Evolutionary conservation across 1,284 basidiomycete genomes (phyloP).

Genomic region (Ganoderma lucidum): DNA sequence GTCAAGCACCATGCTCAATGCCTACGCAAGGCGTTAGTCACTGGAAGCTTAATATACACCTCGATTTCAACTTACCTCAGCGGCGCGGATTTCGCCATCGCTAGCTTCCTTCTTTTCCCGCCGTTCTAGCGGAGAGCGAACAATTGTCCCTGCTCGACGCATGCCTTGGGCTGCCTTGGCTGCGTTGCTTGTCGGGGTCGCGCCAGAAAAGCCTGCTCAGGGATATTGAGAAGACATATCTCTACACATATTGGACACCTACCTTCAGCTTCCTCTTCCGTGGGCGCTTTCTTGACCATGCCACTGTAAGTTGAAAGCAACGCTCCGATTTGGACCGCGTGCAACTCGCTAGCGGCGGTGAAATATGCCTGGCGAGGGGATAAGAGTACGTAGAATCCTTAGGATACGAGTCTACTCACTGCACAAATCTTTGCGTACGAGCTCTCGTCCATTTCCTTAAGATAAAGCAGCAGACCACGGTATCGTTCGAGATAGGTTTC

Average conservation of each 20-base stretch:
- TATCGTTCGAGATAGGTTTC: conserved; percentile 89
- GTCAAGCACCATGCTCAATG: conserved; percentile 78
- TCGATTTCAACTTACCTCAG: conserved; percentile 44
- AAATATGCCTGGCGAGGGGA: conserved; percentile 78
- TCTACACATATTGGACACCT: conserved; percentile 21
- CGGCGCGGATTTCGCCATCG: conserved; percentile 68
- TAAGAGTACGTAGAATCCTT: background rate
- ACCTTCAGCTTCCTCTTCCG: conserved; percentile 83
- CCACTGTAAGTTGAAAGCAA: conserved; percentile 70
- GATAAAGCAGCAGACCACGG: conserved; percentile 89
- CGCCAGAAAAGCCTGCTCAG: conserved; percentile 57
- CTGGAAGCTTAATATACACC: conserved; percentile 7
- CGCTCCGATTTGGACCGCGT: conserved; percentile 81
- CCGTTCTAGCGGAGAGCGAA: conserved; percentile 71
- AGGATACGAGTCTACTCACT: conserved; percentile 53
- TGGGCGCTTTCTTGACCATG: conserved; percentile 69
- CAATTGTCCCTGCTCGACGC: conserved; percentile 79
- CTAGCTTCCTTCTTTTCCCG: conserved; percentile 64
- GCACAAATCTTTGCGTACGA: conserved; percentile 88
- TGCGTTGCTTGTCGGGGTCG: conserved; percentile 47
- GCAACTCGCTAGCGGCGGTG: conserved; percentile 82
- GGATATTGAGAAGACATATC: background rate
- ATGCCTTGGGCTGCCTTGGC: conserved; percentile 64
- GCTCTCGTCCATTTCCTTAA: conserved; percentile 94
- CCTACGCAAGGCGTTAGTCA: conserved; percentile 51